Evolutionary conservation across 805 yeast genomes (phyloP).

Genomic region (Phaffomyces antillensis): DNA sequence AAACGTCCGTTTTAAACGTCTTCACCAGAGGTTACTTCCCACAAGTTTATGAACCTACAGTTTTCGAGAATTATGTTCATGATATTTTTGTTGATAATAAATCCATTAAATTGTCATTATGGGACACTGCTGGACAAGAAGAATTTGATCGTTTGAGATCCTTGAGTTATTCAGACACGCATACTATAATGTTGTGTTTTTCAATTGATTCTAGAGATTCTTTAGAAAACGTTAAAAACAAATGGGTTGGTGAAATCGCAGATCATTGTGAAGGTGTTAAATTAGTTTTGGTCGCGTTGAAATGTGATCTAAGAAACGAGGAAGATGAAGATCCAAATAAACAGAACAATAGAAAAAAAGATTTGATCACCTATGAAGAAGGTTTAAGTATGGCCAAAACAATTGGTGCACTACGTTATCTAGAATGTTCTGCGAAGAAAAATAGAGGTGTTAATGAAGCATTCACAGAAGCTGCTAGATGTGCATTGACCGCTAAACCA

Average conservation of each 20-base stretch:
- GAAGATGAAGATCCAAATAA: constrained; percentile 36
- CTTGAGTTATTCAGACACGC: constrained; percentile 89
- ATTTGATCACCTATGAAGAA: constrained; percentile 81
- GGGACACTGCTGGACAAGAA: constrained; percentile 99
- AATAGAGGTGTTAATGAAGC: constrained; percentile 99
- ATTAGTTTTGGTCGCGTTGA: constrained; percentile 85
- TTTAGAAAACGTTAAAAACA: constrained; percentile 86
- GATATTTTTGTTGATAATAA: constrained; percentile 94
- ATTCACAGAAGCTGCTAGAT: constrained; percentile 96
- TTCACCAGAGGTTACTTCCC: constrained; percentile 97
- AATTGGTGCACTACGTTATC: constrained; percentile 88
- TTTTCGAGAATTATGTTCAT: constrained; percentile 94
- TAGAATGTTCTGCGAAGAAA: constrained; percentile 95
- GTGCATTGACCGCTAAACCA: constrained; percentile 85
- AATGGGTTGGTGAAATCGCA: constrained; percentile 95
- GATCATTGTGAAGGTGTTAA: constrained; percentile 97
- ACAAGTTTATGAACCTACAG: constrained; percentile 97
- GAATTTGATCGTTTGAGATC: constrained; percentile 94
- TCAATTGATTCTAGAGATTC: constrained; percentile 93
- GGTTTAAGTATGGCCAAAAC: constrained; percentile 88
- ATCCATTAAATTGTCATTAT: constrained; percentile 82
- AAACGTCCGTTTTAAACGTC: constrained; percentile 88
- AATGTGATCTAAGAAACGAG: constrained; percentile 81
- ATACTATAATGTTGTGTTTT: constrained; percentile 94
- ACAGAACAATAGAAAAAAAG: constrained; percentile 24